phyloP scores from a whole-genome alignment of 208 protist species.

The Trypanosoma cruzi region DNA sequence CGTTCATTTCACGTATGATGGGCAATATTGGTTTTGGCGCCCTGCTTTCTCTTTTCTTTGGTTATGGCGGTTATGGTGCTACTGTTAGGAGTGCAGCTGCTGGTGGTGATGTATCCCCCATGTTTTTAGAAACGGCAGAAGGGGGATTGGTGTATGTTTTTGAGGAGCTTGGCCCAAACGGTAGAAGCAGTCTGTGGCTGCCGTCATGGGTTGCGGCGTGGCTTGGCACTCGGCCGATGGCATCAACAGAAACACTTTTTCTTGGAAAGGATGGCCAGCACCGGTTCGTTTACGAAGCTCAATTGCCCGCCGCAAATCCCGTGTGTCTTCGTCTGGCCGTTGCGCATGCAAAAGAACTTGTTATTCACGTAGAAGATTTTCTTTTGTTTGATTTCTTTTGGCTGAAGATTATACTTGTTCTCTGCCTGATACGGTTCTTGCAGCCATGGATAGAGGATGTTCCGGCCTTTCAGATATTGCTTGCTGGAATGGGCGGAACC shows the following conservation, averaged over 20 bases:
- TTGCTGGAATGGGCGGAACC: constrained; percentile 45
- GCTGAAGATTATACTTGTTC: constrained; percentile 42
- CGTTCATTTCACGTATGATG: neutral
- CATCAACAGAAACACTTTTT: constrained; percentile 13
- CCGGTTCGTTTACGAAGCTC: constrained; percentile 17
- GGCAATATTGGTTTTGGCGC: neutral
- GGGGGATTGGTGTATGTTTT: constrained; percentile 9
- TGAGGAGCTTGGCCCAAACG: constrained; percentile 29
- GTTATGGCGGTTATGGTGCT: neutral
- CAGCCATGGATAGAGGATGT: constrained; percentile 48
- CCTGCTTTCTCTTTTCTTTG: constrained; percentile 5
- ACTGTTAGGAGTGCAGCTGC: neutral
- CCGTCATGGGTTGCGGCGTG: constrained; percentile 26
- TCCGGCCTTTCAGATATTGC: constrained; percentile 40
- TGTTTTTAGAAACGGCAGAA: neutral
- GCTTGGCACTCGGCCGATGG: constrained; percentile 26
- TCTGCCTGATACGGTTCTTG: constrained; percentile 34
- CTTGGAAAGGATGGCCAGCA: neutral
- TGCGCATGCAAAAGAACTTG: constrained; percentile 15
- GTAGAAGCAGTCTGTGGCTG: constrained; percentile 23
- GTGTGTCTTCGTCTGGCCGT: constrained; percentile 26
- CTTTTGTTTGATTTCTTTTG: constrained; percentile 51
- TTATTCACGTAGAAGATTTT: constrained; percentile 36
- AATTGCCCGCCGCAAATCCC: constrained; percentile 20
- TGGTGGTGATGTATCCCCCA: neutral